Conservation (phyloP, 257 asterid species). For the Euphrasia confusa region DNA sequence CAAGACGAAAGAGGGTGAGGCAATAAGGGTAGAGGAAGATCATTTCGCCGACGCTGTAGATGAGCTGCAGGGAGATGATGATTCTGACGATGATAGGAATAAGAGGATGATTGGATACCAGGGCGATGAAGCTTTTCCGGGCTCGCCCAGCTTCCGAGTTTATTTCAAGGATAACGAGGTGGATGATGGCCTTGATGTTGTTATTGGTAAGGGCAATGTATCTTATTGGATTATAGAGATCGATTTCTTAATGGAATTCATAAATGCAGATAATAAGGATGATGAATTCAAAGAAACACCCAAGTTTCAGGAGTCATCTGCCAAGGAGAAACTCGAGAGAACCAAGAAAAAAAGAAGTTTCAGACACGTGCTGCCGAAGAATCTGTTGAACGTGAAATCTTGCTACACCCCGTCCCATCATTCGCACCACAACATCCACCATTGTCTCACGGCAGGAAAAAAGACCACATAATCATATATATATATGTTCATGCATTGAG, state of each 20-base stretch:
- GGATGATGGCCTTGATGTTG: slow-evolving; percentile 14
- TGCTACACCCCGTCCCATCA: slow-evolving; percentile 19
- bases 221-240: not conserved
- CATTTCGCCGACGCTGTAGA: slow-evolving; percentile 19
- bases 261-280: slow-evolving; percentile 18
- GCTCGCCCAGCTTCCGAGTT: slow-evolving; percentile 54
- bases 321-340: slow-evolving; percentile 24
- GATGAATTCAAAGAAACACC: not conserved
- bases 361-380: slow-evolving; percentile 31
- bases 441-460: slow-evolving; percentile 18
- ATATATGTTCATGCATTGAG: not conserved
- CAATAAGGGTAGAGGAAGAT: not conserved
- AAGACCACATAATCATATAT: slow-evolving; percentile 17
- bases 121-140: slow-evolving; percentile 22
- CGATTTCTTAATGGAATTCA: not conserved
- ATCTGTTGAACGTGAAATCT: slow-evolving; percentile 30
- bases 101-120: slow-evolving; percentile 30
- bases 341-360: slow-evolving; percentile 35
- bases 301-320: slow-evolving; percentile 24
- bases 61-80: slow-evolving; percentile 13
- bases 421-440: slow-evolving; percentile 12
- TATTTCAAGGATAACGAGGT: slow-evolving; percentile 27
- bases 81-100: not conserved
- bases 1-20: not conserved
- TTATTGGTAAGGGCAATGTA: slow-evolving; percentile 2